These are phyloP conservation scores for Sarocladium kiliense DNA, from an alignment of 2,329 filamentous ascomycete species.

Conservation along the genomic window DNA sequence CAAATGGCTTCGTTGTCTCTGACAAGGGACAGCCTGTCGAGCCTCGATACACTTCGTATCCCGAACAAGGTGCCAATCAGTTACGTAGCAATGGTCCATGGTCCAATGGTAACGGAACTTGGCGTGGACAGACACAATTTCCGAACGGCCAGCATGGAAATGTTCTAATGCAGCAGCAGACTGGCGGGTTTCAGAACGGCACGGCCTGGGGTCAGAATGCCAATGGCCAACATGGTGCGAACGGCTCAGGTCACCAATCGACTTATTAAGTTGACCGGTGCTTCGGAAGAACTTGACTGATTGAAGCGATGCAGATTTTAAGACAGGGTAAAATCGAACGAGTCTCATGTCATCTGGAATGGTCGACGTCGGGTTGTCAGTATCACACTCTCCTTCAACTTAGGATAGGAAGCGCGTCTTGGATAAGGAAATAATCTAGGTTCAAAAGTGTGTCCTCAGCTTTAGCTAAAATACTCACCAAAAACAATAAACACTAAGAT, in stretches of 20 bases:
- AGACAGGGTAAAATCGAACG: too few species aligned
- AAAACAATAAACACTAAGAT: too few species aligned
- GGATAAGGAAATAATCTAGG: too few species aligned
- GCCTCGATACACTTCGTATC: conserved; percentile 3
- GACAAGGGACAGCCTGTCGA: conserved; percentile 2
- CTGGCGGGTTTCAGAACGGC: too few species aligned
- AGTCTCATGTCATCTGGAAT: too few species aligned
- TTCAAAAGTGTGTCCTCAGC: too few species aligned
- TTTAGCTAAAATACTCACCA: too few species aligned
- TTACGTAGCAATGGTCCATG: conserved; percentile 2
- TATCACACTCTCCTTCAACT: too few species aligned
- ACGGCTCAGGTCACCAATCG: not conserved
- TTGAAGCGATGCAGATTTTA: too few species aligned
- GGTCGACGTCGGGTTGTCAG: too few species aligned
- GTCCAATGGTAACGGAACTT: not conserved
- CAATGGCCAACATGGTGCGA: not conserved
- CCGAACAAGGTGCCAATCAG: conserved; percentile 6
- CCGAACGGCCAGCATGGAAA: not conserved
- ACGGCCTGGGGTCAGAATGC: not conserved
- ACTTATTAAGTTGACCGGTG: not conserved
- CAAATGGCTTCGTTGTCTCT: not conserved
- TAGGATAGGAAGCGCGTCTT: too few species aligned
- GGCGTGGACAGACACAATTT: not conserved
- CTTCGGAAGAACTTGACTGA: too few species aligned
- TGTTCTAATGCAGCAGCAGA: not conserved